Conservation (phyloP, 257 asterid species). For the Penstemon davidsonii region DNA sequence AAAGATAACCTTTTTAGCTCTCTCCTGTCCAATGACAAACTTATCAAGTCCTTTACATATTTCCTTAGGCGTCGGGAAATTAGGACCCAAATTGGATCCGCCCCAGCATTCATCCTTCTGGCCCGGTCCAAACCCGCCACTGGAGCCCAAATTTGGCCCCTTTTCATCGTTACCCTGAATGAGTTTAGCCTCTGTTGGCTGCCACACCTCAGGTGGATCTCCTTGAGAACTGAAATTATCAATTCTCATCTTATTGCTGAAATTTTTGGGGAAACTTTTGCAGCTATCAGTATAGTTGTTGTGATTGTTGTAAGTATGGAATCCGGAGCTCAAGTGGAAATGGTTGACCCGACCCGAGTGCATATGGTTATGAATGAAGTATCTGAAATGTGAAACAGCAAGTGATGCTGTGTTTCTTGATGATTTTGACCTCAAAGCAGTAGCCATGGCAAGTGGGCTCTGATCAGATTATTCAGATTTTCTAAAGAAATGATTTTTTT, state of each 20-base stretch:
- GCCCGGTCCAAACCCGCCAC: constrained; percentile 56
- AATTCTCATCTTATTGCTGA: constrained; percentile 34
- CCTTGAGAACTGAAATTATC: constrained; percentile 62
- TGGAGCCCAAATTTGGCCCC: constrained; percentile 49
- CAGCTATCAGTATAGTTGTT: constrained; percentile 29
- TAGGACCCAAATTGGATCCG: constrained; percentile 75
- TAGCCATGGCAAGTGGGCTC: constrained; percentile 54
- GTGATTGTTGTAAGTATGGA: constrained; percentile 24
- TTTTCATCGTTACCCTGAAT: constrained; percentile 55
- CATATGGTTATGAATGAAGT: constrained; percentile 56
- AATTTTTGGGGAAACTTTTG: constrained; percentile 31
- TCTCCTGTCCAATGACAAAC: constrained; percentile 94
- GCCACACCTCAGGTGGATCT: constrained; percentile 99
- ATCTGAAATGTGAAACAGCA: constrained; percentile 71
- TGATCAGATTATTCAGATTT: not conserved
- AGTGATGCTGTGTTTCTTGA: constrained; percentile 61
- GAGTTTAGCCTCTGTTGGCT: constrained; percentile 77
- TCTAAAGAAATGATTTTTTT: constrained; percentile 9
- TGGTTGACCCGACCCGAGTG: constrained; percentile 46
- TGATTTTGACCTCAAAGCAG: constrained; percentile 83
- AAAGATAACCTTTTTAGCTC: constrained; percentile 83
- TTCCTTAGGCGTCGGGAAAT: constrained; percentile 93
- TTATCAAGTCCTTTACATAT: constrained; percentile 91
- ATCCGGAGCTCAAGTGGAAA: constrained; percentile 51
- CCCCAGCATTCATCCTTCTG: constrained; percentile 82